These are phyloP conservation scores for Pseudoneurospora amorphoporcata DNA, from an alignment of 495 filamentous ascomycete genomes.

Conservation along the genomic window DNA sequence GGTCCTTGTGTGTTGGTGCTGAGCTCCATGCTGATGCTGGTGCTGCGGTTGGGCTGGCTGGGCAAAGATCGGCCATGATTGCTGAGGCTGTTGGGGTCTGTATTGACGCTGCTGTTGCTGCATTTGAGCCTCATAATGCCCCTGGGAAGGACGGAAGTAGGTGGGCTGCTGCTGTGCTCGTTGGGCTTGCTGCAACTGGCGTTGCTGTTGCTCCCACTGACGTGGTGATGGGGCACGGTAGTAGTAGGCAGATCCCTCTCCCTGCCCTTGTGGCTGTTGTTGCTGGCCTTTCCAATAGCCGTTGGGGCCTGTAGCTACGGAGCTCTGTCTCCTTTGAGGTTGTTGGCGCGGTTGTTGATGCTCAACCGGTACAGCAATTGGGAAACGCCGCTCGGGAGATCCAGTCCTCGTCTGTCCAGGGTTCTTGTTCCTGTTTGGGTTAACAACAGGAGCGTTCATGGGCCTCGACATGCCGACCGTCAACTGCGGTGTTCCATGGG, in stretches of 20 bases:
- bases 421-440: constrained; percentile 14
- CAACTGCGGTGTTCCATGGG: background rate
- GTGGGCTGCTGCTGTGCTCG: background rate
- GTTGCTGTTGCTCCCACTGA: constrained; percentile 4
- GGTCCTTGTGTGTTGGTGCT: constrained; percentile 9
- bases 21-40: constrained; percentile 1
- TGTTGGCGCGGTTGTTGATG: constrained; percentile 3
- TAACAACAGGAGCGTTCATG: constrained; percentile 7
- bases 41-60: background rate
- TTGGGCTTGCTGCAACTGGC: background rate
- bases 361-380: constrained; percentile 1
- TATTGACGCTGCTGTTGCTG: background rate
- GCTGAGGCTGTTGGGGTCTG: background rate
- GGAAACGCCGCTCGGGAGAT: constrained; percentile 13
- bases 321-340: background rate
- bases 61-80: background rate
- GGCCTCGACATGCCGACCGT: background rate
- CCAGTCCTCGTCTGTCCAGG: constrained; percentile 16
- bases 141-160: background rate
- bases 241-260: background rate
- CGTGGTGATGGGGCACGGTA: background rate
- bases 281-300: constrained; percentile 2
- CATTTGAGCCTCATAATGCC: background rate
- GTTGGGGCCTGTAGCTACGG: background rate
- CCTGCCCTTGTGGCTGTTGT: constrained; percentile 2